Evolutionary conservation across 257 asterid species (phyloP).

Genomic region (Scutellaria baicalensis): DNA sequence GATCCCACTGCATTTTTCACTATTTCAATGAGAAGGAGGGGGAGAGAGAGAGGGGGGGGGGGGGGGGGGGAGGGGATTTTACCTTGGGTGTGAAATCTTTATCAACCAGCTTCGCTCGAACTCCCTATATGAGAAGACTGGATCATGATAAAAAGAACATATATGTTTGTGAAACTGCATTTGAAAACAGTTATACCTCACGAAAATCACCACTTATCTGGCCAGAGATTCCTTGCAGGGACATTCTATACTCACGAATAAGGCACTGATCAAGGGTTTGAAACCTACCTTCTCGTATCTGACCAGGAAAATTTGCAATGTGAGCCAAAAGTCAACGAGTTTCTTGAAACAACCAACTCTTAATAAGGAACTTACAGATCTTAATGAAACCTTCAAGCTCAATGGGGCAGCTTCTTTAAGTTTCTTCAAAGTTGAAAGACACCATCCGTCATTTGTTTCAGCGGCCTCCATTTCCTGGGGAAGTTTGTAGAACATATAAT

Average conservation of each 20-base stretch:
- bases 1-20: conserved; percentile 74
- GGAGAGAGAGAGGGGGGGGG: background rate
- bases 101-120: conserved; percentile 74
- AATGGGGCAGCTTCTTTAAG: conserved; percentile 77
- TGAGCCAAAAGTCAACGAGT: background rate
- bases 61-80: background rate
- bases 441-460: conserved; percentile 64
- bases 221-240: conserved; percentile 62
- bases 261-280: conserved; percentile 90
- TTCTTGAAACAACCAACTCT: background rate
- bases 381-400: conserved; percentile 91
- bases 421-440: conserved; percentile 53
- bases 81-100: conserved; percentile 87
- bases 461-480: conserved; percentile 69
- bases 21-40: background rate
- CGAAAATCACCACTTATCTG: conserved; percentile 58
- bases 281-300: conserved; percentile 93
- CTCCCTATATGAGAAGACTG: conserved; percentile 47
- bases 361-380: conserved; percentile 59
- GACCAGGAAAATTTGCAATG: conserved; percentile 6
- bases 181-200: conserved; percentile 46
- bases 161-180: background rate
- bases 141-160: background rate
- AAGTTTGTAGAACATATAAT: conserved; percentile 5
- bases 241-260: conserved; percentile 85